Conservation (phyloP, 2,329 filamentous ascomycete species). For the Raffaelea ambrosiae region DNA sequence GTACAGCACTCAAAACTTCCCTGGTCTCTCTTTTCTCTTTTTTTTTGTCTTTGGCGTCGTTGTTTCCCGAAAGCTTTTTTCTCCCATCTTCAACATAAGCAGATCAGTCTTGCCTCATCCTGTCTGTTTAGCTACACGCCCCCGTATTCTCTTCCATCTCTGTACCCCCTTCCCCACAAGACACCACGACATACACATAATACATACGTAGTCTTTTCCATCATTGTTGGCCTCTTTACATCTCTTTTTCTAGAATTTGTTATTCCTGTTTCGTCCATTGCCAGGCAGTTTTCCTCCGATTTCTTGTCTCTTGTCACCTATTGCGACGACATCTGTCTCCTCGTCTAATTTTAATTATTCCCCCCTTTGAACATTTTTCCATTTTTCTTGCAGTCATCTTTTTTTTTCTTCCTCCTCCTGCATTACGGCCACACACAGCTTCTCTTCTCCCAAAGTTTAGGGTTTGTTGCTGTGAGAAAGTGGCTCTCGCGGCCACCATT, state of each 20-base stretch:
- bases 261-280: neutral
- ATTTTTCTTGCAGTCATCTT: too few relatives aligned
- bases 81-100: neutral
- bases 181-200: conserved; percentile 6
- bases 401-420: too few relatives aligned
- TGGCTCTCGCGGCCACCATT: too few relatives aligned
- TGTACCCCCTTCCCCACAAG: conserved; percentile 3
- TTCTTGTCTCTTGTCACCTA: neutral
- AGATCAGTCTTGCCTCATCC: conserved; percentile 3
- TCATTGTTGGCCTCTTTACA: conserved; percentile 3
- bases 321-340: neutral
- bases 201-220: conserved; percentile 3
- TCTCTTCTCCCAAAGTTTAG: too few relatives aligned
- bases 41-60: neutral
- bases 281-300: neutral
- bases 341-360: neutral
- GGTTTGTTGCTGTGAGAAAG: too few relatives aligned
- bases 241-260: neutral
- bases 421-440: too few relatives aligned
- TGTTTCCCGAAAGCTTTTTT: neutral
- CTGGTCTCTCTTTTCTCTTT: neutral
- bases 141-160: neutral
- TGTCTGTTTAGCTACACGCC: conserved; percentile 1
- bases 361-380: neutral
- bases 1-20: neutral